Percentiles rank a stretch among this genome's conserved stretches.
phyloP scores from a whole-genome alignment of 768 basidiomycete genomes.

The Amanita rubescens region DNA sequence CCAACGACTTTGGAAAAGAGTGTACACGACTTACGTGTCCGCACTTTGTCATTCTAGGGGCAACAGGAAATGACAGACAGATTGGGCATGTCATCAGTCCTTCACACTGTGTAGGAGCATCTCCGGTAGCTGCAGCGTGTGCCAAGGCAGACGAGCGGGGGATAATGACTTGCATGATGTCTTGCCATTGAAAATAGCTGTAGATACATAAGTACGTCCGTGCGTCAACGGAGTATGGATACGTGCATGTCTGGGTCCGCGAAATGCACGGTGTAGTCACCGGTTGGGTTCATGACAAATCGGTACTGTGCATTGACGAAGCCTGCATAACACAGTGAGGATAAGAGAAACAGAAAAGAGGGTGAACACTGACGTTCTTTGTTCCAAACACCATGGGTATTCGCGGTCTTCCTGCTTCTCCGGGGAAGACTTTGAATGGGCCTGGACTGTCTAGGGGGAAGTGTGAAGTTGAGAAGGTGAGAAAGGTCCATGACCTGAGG shows the following conservation, averaged over 20 bases:
- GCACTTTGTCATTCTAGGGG: constrained; percentile 93
- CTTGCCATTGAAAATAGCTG: constrained; percentile 94
- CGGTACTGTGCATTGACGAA: constrained; percentile 96
- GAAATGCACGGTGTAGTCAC: constrained; percentile 91
- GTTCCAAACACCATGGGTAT: constrained; percentile 68
- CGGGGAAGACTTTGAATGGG: constrained; percentile 53
- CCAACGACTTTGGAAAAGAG: constrained; percentile 2
- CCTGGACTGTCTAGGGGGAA: constrained; percentile 78
- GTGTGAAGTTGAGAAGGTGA: constrained; percentile 89
- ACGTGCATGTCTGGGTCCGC: constrained; percentile 95
- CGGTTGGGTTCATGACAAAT: constrained; percentile 89
- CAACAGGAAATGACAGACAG: constrained; percentile 85
- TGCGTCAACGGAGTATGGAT: constrained; percentile 6
- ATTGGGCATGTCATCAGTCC: constrained; percentile 84
- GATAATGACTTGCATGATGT: constrained; percentile 91
- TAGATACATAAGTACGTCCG: constrained; percentile 12
- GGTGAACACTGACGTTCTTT: constrained; percentile 94
- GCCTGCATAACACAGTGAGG: constrained; percentile 35
- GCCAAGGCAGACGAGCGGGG: constrained; percentile 74
- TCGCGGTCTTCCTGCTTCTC: constrained; percentile 65
- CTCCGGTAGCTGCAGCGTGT: constrained; percentile 45
- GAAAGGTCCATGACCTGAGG: constrained; percentile 45
- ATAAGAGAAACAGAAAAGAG: constrained; percentile 9
- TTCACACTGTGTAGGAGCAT: constrained; percentile 38
- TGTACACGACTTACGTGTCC: constrained; percentile 71